Percentiles rank a stretch among this genome's conserved stretches.
phyloP scores from a whole-genome alignment of 495 filamentous ascomycete genomes.

The Daldinia caldariorum region DNA sequence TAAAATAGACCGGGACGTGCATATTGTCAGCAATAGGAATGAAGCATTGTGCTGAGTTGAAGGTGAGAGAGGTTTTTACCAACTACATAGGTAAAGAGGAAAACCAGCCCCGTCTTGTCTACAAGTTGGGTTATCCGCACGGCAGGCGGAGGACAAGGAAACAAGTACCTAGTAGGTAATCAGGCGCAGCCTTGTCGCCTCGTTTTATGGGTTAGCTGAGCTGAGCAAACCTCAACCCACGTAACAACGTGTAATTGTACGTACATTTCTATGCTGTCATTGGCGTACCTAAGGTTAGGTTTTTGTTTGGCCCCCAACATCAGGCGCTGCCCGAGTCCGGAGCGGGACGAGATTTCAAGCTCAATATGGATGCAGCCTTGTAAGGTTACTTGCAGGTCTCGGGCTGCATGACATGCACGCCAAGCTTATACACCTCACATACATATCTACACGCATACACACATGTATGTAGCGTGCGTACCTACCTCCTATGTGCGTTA shows the following conservation, averaged over 20 bases:
- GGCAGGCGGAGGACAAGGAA: background rate
- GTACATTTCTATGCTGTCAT: background rate
- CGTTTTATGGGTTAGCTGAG: slow-evolving; percentile 28
- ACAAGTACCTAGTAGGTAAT: too few species aligned
- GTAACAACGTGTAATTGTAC: slow-evolving; percentile 12
- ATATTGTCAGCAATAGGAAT: slow-evolving; percentile 21
- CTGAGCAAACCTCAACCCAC: slow-evolving; percentile 4
- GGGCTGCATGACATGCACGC: slow-evolving; percentile 43
- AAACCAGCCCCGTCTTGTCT: background rate
- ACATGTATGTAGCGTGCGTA: slow-evolving; percentile 4
- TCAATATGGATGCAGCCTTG: slow-evolving; percentile 44
- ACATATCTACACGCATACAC: slow-evolving; percentile 20
- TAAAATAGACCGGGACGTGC: slow-evolving; percentile 38
- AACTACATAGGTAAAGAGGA: slow-evolving; percentile 10
- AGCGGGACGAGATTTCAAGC: slow-evolving; percentile 33
- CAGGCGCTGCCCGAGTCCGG: slow-evolving; percentile 28
- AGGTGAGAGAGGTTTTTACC: background rate
- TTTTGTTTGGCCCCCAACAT: slow-evolving; percentile 27
- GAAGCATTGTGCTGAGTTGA: slow-evolving; percentile 4
- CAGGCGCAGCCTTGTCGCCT: slow-evolving; percentile 39
- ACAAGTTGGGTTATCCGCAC: background rate
- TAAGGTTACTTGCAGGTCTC: slow-evolving; percentile 42
- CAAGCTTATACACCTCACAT: slow-evolving; percentile 31
- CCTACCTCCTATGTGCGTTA: too few species aligned
- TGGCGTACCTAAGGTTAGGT: background rate